Evolutionary conservation across 139 green algal genomes (phyloP).

Genomic region (Astrephomene gubernaculifera): DNA sequence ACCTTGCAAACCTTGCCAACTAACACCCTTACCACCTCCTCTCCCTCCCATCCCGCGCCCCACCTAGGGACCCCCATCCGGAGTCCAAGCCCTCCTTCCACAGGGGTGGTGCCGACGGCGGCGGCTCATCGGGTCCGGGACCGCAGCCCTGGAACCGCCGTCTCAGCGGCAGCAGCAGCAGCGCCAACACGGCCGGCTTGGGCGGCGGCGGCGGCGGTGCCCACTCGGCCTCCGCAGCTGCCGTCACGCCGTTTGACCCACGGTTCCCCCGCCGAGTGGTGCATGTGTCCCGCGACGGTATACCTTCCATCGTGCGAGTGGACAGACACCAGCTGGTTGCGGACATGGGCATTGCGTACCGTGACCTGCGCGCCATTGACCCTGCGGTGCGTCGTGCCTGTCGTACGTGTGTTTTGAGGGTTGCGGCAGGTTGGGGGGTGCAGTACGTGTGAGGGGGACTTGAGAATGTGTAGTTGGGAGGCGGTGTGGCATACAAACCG

Average conservation of each 20-base stretch:
- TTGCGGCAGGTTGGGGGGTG: no score
- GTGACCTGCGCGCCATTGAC: constrained; percentile 58
- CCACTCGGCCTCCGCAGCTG: not conserved
- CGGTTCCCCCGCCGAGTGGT: constrained; percentile 20
- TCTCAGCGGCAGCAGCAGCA: not conserved
- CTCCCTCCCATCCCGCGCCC: not conserved
- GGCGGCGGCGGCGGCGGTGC: not conserved
- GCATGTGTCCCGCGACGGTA: constrained; percentile 25
- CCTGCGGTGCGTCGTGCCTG: constrained; percentile 18
- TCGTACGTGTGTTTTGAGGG: no score
- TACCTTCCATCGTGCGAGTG: constrained; percentile 23
- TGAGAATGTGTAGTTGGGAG: no score
- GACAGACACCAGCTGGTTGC: constrained; percentile 49
- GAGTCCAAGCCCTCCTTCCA: no score
- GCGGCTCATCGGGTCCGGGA: not conserved
- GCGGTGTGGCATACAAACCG: no score
- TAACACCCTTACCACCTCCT: not conserved
- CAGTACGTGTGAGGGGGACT: no score
- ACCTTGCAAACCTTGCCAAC: not conserved
- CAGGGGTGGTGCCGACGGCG: no score
- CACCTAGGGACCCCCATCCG: constrained; percentile 7
- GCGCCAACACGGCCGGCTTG: not conserved
- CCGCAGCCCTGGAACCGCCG: not conserved
- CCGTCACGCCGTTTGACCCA: constrained; percentile 8
- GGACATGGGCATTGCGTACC: constrained; percentile 52